Evolutionary conservation across 1,284 basidiomycete genomes (phyloP), one percentile per base, ranked within the genome.

Genomic region (Xerocomus minutiporus): DNA sequence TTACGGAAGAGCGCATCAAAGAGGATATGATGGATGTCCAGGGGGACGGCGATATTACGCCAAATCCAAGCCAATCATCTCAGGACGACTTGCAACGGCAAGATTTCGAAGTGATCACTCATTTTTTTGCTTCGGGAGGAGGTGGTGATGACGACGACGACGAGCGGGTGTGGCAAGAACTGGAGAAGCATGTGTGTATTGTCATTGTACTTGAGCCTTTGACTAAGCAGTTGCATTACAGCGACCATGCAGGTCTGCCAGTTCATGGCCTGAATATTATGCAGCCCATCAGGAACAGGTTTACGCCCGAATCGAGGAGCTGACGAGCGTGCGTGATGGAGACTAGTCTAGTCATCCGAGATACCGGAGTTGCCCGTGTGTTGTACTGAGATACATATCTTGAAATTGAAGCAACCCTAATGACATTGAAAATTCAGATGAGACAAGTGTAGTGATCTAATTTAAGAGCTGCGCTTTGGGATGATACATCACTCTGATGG

Each of bases 181-280:
- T 68, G 46, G 57, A 69, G 38, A 60, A 58, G 36, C 66, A 73
- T 64, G 81, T 78, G 52, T 48, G 66, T 64, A 32, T 23, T 38
- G 32, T 20, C 23, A 9, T 42, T 46, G 41, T 17, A 15, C 34
- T 35, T 43, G 25, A 47, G 1, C 8, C 13, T 23, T 41, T 39
- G 39, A 29, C 5, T 31, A 55, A 46, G 36, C 38, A 45, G 38
- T 36, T 41, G 55, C 46, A 40, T 35, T 29, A 47, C 53, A 86
- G 84, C 65, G 62, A 52, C 62, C 63, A 41, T 83, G 81, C 57
- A 66, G 67, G 48, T 78, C 79, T 17, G 73, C 73, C 13, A 48
- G 52, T 20, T 74, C 65, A 29, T 88, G 85, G 85, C 72, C 77
- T 39, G 71, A 73, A 9, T 86, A 84, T 61, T 84, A 84, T 66